These are phyloP conservation scores for Parathielavia appendiculata DNA, from an alignment of 495 filamentous ascomycete species.

Conservation along the genomic window DNA sequence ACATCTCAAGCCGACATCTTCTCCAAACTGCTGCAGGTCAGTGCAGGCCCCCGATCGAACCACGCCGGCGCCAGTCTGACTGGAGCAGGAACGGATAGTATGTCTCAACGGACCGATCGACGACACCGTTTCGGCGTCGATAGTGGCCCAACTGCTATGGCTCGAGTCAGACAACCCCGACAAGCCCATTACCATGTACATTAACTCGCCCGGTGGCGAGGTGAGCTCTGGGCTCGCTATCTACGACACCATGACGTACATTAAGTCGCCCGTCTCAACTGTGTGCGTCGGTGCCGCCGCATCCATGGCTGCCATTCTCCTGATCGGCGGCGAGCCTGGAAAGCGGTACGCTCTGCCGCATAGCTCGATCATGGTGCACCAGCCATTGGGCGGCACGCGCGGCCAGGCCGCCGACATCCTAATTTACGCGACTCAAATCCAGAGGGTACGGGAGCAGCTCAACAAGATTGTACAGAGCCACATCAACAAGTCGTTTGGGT, in stretches of 20 bases:
- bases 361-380: conserved; percentile 92
- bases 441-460: conserved; percentile 75
- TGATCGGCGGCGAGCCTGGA: conserved; percentile 79
- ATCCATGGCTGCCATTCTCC: conserved; percentile 85
- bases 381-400: conserved; percentile 84
- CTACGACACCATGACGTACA: conserved; percentile 99
- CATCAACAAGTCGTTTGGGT: conserved; percentile 65
- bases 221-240: conserved; percentile 93
- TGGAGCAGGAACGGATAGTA: conserved; percentile 77
- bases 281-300: conserved; percentile 95
- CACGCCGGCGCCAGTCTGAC: conserved; percentile 14
- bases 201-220: conserved; percentile 93
- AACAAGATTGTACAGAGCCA: conserved; percentile 88
- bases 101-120: conserved; percentile 91
- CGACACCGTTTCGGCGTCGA: conserved; percentile 78
- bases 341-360: conserved; percentile 87
- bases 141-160: conserved; percentile 94
- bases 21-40: conserved; percentile 69
- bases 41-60: conserved; percentile 2
- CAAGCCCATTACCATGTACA: conserved; percentile 94
- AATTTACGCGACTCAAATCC: conserved; percentile 95
- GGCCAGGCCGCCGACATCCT: conserved; percentile 91
- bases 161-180: conserved; percentile 93
- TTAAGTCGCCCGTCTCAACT: conserved; percentile 82
- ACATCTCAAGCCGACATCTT: conserved; percentile 67